Evolutionary conservation across 352 stramenopile genomes (phyloP), one percentile per base, ranked within the genome.

Genomic region (Phytophthora brassicae): DNA sequence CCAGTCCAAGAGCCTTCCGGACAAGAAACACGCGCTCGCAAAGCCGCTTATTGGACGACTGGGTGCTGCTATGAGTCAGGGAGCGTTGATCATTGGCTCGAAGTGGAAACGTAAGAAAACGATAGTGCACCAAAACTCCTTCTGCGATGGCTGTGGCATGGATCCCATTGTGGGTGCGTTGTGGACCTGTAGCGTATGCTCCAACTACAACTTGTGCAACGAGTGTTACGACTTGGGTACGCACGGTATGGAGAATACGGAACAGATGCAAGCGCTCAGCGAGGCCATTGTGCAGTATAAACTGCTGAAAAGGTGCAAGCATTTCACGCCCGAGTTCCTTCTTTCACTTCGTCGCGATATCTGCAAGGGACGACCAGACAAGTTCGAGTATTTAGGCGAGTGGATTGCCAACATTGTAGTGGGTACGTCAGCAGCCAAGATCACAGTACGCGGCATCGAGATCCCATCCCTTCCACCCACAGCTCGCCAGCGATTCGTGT

Each of bases 331-430:
- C 24, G 81, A 90, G 57, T 91, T 94, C 35, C 59, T 94, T 4
- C 44, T 86, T 6, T 90, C 84, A 19, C 78, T 94, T 26, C 81
- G 77, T 7, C 76, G 74, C 0, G 84, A 94, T 68, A 81, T 94
- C 26, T 94, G 84, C 72, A 94, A 94, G 60, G 77, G 75, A 48
- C 69, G 83, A 31, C 74, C 81, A 0, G 82, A 90, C 72, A 94
- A 94, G 68, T 89, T 94, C 51, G 78, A 94, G 62, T 91, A 94
- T 55, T 64, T 94, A 38, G 83, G 85, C 24, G 73, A 76, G 24
- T 94, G 85, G 85, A 89, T 94, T 70, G 85, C 75, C 28, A 79
- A 84, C 31, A 91, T 94, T 53, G 77, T 94, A 6, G 77, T 84
- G 45, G 82, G 81, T 35, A 88, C 72, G 8, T 55, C 81, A 4